Evolutionary conservation across 1,284 basidiomycete genomes (phyloP).

Genomic region (Pseudozyma thailandica): DNA sequence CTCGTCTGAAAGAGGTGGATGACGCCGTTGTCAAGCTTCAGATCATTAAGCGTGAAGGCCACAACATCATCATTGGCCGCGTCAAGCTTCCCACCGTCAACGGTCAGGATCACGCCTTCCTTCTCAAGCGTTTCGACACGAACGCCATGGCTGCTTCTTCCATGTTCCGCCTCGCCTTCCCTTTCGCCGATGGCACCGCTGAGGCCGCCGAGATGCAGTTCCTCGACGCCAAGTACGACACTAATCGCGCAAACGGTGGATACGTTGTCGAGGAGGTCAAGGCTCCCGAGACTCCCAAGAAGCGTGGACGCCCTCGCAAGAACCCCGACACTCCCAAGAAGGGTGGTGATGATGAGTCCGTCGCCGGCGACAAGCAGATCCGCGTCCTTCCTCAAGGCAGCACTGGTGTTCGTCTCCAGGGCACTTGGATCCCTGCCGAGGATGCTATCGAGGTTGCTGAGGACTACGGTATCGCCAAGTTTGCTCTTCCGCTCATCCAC

Average conservation of each 20-base stretch:
- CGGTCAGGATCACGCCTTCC: slow-evolving; percentile 79
- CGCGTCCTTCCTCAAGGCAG: slow-evolving; percentile 57
- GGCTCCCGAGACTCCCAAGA: slow-evolving; percentile 68
- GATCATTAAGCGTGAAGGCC: slow-evolving; percentile 80
- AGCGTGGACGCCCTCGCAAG: slow-evolving; percentile 53
- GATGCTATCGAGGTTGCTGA: slow-evolving; percentile 77
- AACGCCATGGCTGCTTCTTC: slow-evolving; percentile 93
- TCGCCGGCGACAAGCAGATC: slow-evolving; percentile 29
- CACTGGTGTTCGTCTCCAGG: slow-evolving; percentile 76
- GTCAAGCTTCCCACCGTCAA: slow-evolving; percentile 86
- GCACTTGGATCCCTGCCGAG: slow-evolving; percentile 83
- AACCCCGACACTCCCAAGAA: slow-evolving; percentile 44
- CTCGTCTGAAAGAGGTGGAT: slow-evolving; percentile 54
- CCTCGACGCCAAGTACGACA: slow-evolving; percentile 82
- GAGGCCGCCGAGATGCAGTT: slow-evolving; percentile 86
- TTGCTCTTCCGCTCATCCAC: slow-evolving; percentile 77
- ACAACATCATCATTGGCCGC: slow-evolving; percentile 87
- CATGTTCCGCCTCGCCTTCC: slow-evolving; percentile 97
- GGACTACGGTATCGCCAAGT: slow-evolving; percentile 74
- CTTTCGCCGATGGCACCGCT: slow-evolving; percentile 79
- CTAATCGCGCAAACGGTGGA: slow-evolving; percentile 82
- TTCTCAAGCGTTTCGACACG: slow-evolving; percentile 94
- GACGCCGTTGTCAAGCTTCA: slow-evolving; percentile 78
- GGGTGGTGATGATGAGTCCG: slow-evolving; percentile 43
- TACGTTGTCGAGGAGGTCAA: slow-evolving; percentile 70